phyloP scores from a whole-genome alignment of 306 rosid genomes.

The Lathyrus sativus region DNA sequence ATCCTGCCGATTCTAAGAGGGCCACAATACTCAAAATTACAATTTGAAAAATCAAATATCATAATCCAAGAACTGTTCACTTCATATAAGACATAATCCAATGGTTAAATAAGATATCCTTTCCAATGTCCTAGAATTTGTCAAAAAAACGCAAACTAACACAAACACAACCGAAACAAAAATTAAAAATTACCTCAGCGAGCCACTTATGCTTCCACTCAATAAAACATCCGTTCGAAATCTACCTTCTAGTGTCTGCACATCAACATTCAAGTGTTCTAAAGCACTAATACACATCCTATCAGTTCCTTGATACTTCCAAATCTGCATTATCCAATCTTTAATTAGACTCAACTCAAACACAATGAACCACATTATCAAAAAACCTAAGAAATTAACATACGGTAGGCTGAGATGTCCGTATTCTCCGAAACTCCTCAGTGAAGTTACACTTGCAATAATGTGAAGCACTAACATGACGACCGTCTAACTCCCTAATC shows the following conservation, averaged over 20 bases:
- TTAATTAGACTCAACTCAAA: not conserved
- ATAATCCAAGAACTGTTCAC: conserved; percentile 11
- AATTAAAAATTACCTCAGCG: conserved; percentile 57
- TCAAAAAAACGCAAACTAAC: conserved; percentile 10
- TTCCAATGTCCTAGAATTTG: not conserved
- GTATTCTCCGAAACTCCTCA: conserved; percentile 65
- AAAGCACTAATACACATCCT: conserved; percentile 58
- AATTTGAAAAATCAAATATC: not conserved
- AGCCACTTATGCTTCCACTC: conserved; percentile 60
- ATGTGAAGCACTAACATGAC: conserved; percentile 47
- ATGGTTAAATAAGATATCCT: conserved; percentile 17
- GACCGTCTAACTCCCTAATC: conserved; percentile 77
- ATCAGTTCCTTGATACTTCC: conserved; percentile 66
- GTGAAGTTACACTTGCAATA: conserved; percentile 57
- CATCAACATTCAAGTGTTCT: conserved; percentile 58
- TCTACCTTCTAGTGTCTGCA: conserved; percentile 67
- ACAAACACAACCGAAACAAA: conserved; percentile 18
- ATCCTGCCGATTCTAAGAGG: not conserved
- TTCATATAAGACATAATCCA: conserved; percentile 13
- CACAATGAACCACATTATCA: not conserved
- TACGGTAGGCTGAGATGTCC: conserved; percentile 69
- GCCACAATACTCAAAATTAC: not conserved
- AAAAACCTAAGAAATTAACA: conserved; percentile 26
- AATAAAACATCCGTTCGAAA: conserved; percentile 55
- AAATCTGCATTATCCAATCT: conserved; percentile 56